phyloP scores from a whole-genome alignment of 495 filamentous ascomycete genomes.

The Annulohypoxylon stygium region DNA sequence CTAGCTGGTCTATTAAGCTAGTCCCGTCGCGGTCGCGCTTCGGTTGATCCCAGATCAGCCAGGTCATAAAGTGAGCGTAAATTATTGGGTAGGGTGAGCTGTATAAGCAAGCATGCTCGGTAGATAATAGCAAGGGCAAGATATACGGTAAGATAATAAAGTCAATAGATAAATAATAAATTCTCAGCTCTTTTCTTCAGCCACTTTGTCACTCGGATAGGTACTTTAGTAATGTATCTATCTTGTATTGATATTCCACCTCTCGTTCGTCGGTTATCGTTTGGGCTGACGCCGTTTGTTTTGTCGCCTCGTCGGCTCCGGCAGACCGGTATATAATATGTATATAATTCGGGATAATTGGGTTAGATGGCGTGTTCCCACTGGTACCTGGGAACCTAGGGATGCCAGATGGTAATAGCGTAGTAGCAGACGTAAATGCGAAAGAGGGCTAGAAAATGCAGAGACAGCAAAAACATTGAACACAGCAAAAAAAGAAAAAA shows the following conservation, averaged over 20 bases:
- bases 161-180: conserved; percentile 24
- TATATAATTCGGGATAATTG: conserved; percentile 21
- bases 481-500: neutral
- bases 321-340: conserved; percentile 45
- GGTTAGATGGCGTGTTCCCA: conserved; percentile 23
- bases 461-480: conserved; percentile 11
- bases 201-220: conserved; percentile 4
- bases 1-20: conserved; percentile 30
- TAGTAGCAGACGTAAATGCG: neutral
- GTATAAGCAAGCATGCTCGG: conserved; percentile 42
- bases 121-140: conserved; percentile 26
- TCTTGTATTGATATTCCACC: neutral
- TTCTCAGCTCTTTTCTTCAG: conserved; percentile 35
- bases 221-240: neutral
- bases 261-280: conserved; percentile 17
- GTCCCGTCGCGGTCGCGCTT: conserved; percentile 43
- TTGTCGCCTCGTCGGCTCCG: conserved; percentile 39
- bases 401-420: neutral
- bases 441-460: neutral
- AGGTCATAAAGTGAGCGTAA: conserved; percentile 35
- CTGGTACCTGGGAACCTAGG: neutral
- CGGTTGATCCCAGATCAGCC: conserved; percentile 47
- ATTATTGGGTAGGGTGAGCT: conserved; percentile 42
- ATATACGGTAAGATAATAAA: conserved; percentile 4
- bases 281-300: conserved; percentile 18